Evolutionary conservation across 495 filamentous ascomycete species (phyloP).

Genomic region (Aspergillus baeticus): DNA sequence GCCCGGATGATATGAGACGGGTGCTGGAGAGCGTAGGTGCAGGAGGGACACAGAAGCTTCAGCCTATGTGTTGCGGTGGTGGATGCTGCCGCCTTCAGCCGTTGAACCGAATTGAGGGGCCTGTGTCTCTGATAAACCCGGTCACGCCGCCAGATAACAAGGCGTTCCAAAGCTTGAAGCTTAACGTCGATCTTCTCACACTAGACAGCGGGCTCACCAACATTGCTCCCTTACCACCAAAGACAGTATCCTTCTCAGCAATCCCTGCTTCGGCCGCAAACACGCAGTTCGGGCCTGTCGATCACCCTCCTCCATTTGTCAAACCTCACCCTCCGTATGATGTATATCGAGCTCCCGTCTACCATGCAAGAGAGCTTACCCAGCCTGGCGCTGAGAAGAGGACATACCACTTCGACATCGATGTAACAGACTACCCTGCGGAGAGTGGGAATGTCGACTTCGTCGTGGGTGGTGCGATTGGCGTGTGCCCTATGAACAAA

Average conservation of each 20-base stretch:
- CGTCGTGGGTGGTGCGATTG: constrained; percentile 94
- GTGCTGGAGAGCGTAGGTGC: constrained; percentile 50
- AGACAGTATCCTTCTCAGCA: constrained; percentile 66
- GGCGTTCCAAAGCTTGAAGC: constrained; percentile 73
- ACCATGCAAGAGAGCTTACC: constrained; percentile 81
- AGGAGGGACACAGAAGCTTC: constrained; percentile 51
- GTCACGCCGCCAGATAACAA: constrained; percentile 74
- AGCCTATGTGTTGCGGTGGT: constrained; percentile 81
- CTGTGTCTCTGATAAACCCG: constrained; percentile 54
- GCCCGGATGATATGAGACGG: constrained; percentile 68
- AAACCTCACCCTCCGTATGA: constrained; percentile 93
- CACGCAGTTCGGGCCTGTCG: constrained; percentile 32
- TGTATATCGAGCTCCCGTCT: constrained; percentile 82
- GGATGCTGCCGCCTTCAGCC: constrained; percentile 80
- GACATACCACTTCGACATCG: constrained; percentile 95
- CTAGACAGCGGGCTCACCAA: constrained; percentile 66
- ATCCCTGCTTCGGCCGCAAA: constrained; percentile 37
- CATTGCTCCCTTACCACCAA: constrained; percentile 66
- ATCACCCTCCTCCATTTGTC: constrained; percentile 82
- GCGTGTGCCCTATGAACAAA: constrained; percentile 85
- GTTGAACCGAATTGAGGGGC: constrained; percentile 41
- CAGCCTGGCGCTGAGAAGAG: constrained; percentile 90
- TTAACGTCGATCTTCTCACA: constrained; percentile 73
- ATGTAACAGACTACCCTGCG: constrained; percentile 91
- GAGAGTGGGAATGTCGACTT: constrained; percentile 84